Conservation (phyloP, 129 eudicot species). For the Helianthus tuberosus region DNA sequence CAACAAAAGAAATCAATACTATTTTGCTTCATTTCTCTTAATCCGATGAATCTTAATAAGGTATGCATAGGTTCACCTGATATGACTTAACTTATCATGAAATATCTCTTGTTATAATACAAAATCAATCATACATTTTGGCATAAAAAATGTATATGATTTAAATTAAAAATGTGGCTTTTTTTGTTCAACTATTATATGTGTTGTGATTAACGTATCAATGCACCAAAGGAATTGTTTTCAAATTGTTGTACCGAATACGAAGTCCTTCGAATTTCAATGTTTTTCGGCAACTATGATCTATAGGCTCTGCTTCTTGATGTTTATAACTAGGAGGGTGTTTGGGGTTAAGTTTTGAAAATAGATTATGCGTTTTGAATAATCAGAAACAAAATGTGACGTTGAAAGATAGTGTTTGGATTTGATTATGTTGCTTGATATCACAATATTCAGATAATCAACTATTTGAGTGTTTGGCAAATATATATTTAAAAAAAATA, state of each 20-base stretch:
- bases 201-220: conserved; percentile 12
- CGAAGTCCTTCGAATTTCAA: conserved; percentile 2
- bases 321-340: neutral
- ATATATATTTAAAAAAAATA: too few relatives aligned
- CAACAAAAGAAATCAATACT: conserved; percentile 8
- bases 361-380: too few relatives aligned
- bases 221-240: conserved; percentile 3
- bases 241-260: neutral
- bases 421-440: too few relatives aligned
- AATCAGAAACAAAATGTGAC: too few relatives aligned
- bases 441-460: too few relatives aligned
- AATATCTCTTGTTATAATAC: neutral
- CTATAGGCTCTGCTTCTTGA: neutral
- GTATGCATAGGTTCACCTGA: conserved; percentile 20
- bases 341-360: too few relatives aligned
- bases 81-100: neutral
- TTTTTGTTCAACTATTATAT: neutral
- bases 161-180: neutral
- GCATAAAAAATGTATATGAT: neutral
- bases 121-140: neutral
- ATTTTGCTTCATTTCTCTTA: conserved; percentile 10
- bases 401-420: too few relatives aligned
- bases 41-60: conserved; percentile 26
- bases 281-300: neutral
- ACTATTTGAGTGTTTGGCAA: too few relatives aligned